Evolutionary conservation across 352 stramenopile genomes (phyloP).

Genomic region (Pythium aristosporum): DNA sequence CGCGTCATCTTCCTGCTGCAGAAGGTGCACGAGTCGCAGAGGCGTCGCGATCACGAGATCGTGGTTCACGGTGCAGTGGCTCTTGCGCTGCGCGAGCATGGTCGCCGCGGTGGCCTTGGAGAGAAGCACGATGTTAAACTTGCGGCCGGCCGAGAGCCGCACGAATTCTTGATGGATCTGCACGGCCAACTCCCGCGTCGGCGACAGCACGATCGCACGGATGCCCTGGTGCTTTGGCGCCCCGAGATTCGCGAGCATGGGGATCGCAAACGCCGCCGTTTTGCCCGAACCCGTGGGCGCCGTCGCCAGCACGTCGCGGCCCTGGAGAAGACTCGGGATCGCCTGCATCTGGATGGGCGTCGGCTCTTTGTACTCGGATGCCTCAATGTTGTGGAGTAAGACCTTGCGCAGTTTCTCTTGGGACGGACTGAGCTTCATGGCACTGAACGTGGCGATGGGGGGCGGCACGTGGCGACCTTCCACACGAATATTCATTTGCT

Average conservation of each 20-base stretch:
- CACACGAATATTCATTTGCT: conserved; percentile 81
- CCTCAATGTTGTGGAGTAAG: conserved; percentile 82
- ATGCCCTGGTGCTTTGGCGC: conserved; percentile 68
- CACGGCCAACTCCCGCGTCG: conserved; percentile 96
- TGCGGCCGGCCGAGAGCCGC: conserved; percentile 86
- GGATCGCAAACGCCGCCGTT: conserved; percentile 97
- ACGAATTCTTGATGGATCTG: conserved; percentile 97
- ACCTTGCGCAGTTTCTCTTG: conserved; percentile 56
- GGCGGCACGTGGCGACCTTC: conserved; percentile 59
- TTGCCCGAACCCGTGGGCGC: conserved; percentile 98
- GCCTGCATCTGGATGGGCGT: conserved; percentile 99
- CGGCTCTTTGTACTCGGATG: conserved; percentile 96
- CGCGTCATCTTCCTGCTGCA: conserved; percentile 50
- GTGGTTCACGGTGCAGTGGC: conserved; percentile 77
- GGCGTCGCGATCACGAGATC: conserved; percentile 97
- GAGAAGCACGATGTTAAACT: conserved; percentile 88
- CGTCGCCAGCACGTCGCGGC: conserved; percentile 94
- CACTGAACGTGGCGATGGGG: conserved; percentile 72
- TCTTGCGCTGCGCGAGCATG: conserved; percentile 74
- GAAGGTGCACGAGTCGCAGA: conserved; percentile 91
- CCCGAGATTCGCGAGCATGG: conserved; percentile 84
- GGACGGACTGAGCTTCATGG: conserved; percentile 55
- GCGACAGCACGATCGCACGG: conserved; percentile 93
- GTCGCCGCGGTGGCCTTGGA: conserved; percentile 91
- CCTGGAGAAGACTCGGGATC: conserved; percentile 87